Percentiles rank a stretch among this genome's conserved stretches.
Conservation (phyloP, 371 early-diverging fungal genomes). For the Mucor sp. region DNA sequence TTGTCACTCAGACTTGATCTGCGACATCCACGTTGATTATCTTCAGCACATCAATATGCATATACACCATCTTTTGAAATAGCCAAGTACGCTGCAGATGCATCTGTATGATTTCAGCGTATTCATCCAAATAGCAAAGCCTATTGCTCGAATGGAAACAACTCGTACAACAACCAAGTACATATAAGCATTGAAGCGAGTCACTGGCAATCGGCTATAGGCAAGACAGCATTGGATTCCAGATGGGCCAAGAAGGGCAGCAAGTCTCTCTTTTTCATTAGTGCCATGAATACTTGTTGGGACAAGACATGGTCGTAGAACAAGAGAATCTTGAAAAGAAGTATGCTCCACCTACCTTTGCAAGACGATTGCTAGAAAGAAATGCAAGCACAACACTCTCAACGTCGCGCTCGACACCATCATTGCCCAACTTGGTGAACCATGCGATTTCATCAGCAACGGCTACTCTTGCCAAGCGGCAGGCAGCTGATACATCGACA, state of each 20-base stretch:
- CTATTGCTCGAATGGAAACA: background rate
- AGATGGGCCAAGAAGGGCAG: background rate
- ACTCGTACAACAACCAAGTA: background rate
- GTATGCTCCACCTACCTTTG: background rate
- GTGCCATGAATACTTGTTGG: background rate
- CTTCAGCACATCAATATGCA: background rate
- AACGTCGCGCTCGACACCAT: constrained; percentile 39
- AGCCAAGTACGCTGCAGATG: background rate
- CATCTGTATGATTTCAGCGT: background rate
- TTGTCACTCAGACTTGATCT: background rate
- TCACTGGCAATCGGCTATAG: background rate
- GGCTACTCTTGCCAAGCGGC: constrained; percentile 12
- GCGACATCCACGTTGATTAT: background rate
- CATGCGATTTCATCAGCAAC: constrained; percentile 25
- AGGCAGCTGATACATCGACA: constrained; percentile 7
- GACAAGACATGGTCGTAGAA: background rate
- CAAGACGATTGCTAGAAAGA: constrained; percentile 4
- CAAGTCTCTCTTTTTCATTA: background rate
- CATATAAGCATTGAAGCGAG: background rate
- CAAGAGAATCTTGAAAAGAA: background rate
- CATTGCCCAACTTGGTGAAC: constrained; percentile 38
- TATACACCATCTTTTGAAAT: background rate
- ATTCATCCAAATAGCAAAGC: background rate
- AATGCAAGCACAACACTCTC: constrained; percentile 19
- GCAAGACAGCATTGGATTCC: background rate